Percentiles rank a stretch among this genome's conserved stretches.
Conservation (phyloP, 1,284 basidiomycete genomes). For the Sphagnurus paluster region DNA sequence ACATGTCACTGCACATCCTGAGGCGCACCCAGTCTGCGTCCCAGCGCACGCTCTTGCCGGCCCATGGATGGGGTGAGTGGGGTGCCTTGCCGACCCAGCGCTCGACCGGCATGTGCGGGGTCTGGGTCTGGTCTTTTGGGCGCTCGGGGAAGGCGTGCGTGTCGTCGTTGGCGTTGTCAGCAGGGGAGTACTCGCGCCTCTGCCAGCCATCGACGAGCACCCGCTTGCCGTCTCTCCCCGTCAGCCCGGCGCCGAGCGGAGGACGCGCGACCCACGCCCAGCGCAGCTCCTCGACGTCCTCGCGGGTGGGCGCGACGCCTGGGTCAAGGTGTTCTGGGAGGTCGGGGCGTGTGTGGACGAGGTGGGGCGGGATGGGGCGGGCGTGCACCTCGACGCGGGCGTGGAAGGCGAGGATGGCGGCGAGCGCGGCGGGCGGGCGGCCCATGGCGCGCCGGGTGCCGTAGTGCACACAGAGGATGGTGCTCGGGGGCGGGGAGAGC, state of each 20-base stretch:
- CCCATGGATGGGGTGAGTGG: slow-evolving; percentile 12
- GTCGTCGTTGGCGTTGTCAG: background rate
- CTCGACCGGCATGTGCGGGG: background rate
- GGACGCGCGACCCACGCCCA: slow-evolving; percentile 29
- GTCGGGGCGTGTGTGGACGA: slow-evolving; percentile 47
- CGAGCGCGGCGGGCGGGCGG: slow-evolving; percentile 51
- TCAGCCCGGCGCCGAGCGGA: slow-evolving; percentile 29
- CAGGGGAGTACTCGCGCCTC: too few species aligned
- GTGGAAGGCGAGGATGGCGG: slow-evolving; percentile 66
- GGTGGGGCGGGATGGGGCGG: slow-evolving; percentile 43
- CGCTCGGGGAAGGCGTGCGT: slow-evolving; percentile 5
- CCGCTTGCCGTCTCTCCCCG: too few species aligned
- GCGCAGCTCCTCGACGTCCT: slow-evolving; percentile 63
- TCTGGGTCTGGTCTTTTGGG: background rate
- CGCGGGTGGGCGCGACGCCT: slow-evolving; percentile 47
- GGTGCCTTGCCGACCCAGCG: slow-evolving; percentile 21
- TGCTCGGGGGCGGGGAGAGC: slow-evolving; percentile 40
- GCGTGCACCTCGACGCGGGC: slow-evolving; percentile 52
- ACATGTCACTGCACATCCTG: slow-evolving; percentile 46
- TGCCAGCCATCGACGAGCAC: too few species aligned
- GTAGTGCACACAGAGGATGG: slow-evolving; percentile 38
- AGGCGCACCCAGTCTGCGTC: slow-evolving; percentile 63
- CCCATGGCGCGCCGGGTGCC: slow-evolving; percentile 36
- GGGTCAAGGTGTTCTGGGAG: slow-evolving; percentile 25
- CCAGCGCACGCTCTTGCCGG: slow-evolving; percentile 39